Evolutionary conservation across 768 basidiomycete species (phyloP), one percentile per base, ranked within the genome.

Genomic region (Tylopilus felleus): DNA sequence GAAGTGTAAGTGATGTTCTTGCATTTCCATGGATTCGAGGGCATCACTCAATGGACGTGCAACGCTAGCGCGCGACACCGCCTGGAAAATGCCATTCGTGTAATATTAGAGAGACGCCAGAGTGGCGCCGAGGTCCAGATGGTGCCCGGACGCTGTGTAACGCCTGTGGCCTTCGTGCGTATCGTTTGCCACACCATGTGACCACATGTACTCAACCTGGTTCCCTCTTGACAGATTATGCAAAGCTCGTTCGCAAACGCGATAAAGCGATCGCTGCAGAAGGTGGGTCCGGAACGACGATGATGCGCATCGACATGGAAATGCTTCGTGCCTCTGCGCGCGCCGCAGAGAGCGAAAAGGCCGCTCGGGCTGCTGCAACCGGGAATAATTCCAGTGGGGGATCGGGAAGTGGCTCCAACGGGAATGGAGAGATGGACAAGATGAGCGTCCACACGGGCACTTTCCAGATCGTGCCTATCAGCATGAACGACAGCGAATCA

Each of bases 71-170:
- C 60, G 88, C 90, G 41, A 89, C 86, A 35, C 90, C 90, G 17
- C 90, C 90, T 5, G 89, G 89, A 10, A 90, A 91, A 65, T 92
- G 90, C 63, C 88, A 91, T 71, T 90, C 90, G 29, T 92, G 90
- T 67, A 88, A 90, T 71, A 91, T 90, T 52, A 77, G 86, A 54
- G 90, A 92, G 66, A 92, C 90, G 5, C 90, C 90, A n/a, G 90
- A 92, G 68, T 92, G 90, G 90, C 72, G 90, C 49, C 80, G 89
- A 23, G 90, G 90, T 16, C 90, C 90, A 3, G 90, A 91, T 64
- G 90, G 90, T 5, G 89, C 90, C 23, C 74, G 90, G 64, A 92
- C 90, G 8, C 66, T 92, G 62, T 92, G 90, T 65, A 92, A 91
- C 67, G 90, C 90, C 40, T 92, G 90, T 71, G 90, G 90, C 29